Evolutionary conservation across 2,329 filamentous ascomycete species (phyloP), one percentile per base, ranked within the genome.

Genomic region (Fusarium kyushuense): DNA sequence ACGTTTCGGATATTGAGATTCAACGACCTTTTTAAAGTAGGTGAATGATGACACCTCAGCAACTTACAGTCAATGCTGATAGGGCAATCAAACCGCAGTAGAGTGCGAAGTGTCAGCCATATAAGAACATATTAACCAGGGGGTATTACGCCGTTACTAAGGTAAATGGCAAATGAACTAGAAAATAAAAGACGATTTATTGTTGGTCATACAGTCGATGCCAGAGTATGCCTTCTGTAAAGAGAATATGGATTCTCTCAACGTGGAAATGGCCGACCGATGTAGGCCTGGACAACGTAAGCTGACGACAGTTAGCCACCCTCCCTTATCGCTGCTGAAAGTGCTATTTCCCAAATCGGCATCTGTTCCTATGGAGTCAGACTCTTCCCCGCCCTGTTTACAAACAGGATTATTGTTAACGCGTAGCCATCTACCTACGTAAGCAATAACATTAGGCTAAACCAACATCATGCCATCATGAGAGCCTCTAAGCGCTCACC

Each of bases 171-270:
- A n/a, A n/a, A n/a, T n/a, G n/a, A n/a, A n/a, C n/a, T n/a, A n/a
- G n/a, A n/a, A n/a, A n/a, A n/a, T n/a, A n/a, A n/a, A n/a, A n/a
- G n/a, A n/a, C n/a, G n/a, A n/a, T n/a, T n/a, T n/a, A n/a, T n/a
- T n/a, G n/a, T n/a, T n/a, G 23, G 25, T 17, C 5, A 43, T n/a
- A 12, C 0, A n/a, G 6, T 2, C 8, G 12, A 4, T 5, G 5
- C 9, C 21, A 23, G 14, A 17, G 4, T 4, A 8, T n/a, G 2
- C 1, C 3, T 14, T 23, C 16, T 25, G 16, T 41, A 11, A 16
- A 16, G 9, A n/a, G 6, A 25, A 25, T 7, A 47, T 17, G 14
- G 8, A 17, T 13, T 23, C 2, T 10, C 13, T 21, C 19, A n/a
- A 48, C 4, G 1, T 25, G 46, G 30, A 10, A 48, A 23, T 48